phyloP scores from a whole-genome alignment of 2,329 filamentous ascomycete species.

The Aspergillus calidoustus region DNA sequence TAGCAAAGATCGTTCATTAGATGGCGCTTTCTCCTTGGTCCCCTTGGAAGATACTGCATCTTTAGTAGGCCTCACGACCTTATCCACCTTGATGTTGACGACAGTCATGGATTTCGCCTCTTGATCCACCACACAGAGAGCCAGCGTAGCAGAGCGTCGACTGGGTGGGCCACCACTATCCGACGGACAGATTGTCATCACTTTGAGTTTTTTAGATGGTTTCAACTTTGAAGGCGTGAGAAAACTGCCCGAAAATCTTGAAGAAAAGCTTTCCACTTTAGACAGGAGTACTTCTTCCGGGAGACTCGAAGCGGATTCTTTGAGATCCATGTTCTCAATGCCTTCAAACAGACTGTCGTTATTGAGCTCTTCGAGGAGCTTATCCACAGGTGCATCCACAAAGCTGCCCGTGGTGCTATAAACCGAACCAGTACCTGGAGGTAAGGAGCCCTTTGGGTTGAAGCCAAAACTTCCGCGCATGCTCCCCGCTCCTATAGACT shows the following conservation, averaged over 20 bases:
- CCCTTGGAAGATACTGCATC: constrained; percentile 34
- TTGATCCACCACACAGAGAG: constrained; percentile 70
- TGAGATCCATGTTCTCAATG: constrained; percentile 72
- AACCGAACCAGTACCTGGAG: constrained; percentile 52
- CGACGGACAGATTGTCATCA: constrained; percentile 67
- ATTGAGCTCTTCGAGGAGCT: constrained; percentile 69
- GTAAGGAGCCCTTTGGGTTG: constrained; percentile 61
- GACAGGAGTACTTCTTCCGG: constrained; percentile 73
- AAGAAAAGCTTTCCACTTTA: constrained; percentile 71
- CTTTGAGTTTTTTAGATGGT: constrained; percentile 42
- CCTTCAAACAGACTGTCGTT: constrained; percentile 67
- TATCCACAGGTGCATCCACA: constrained; percentile 70
- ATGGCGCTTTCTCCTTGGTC: constrained; percentile 25
- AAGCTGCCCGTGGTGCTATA: constrained; percentile 63
- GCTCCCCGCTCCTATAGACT: constrained; percentile 74
- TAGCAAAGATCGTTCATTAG: constrained; percentile 33
- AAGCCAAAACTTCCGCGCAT: constrained; percentile 65
- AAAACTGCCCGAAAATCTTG: constrained; percentile 47
- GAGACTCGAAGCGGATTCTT: constrained; percentile 73
- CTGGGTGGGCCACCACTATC: constrained; percentile 38
- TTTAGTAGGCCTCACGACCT: constrained; percentile 35
- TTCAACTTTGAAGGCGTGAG: constrained; percentile 32
- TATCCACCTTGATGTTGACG: constrained; percentile 65
- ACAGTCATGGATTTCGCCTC: constrained; percentile 70
- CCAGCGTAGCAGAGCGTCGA: constrained; percentile 38